Evolutionary conservation across 148 eudicot species (phyloP).

Genomic region (Vaccinium darrowii): DNA sequence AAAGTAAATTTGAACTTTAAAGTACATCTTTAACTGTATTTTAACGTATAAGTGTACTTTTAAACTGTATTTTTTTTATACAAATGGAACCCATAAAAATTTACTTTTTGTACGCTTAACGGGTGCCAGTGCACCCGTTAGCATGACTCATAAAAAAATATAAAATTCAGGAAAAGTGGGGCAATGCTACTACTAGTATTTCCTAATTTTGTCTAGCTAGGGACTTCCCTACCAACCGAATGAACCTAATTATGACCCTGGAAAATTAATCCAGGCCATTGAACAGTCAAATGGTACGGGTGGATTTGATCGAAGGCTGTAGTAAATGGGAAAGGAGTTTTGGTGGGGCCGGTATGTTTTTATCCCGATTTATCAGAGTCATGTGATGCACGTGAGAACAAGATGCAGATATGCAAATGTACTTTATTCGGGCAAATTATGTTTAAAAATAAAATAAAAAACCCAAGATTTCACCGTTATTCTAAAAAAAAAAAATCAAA

Average conservation of each 20-base stretch:
- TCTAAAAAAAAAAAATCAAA: too few species aligned
- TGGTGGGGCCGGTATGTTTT: background rate
- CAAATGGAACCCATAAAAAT: too few species aligned
- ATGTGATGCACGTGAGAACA: background rate
- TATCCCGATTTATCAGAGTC: background rate
- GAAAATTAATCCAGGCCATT: background rate
- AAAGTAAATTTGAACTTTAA: too few species aligned
- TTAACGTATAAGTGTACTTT: too few species aligned
- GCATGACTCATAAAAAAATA: too few species aligned
- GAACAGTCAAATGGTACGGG: background rate
- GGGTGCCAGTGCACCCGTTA: too few species aligned
- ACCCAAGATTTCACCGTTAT: too few species aligned
- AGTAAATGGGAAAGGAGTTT: background rate
- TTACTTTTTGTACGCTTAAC: too few species aligned
- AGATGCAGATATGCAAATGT: background rate
- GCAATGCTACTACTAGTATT: background rate
- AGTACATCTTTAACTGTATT: too few species aligned
- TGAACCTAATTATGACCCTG: background rate
- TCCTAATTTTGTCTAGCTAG: background rate
- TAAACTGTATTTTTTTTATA: too few species aligned
- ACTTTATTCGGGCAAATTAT: too few species aligned
- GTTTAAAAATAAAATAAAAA: too few species aligned
- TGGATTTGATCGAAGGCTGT: background rate
- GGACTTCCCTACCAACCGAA: background rate
- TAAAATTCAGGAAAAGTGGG: background rate